Conservation (phyloP, 2,329 filamentous ascomycete species). For the Trichophyton rubrum region DNA sequence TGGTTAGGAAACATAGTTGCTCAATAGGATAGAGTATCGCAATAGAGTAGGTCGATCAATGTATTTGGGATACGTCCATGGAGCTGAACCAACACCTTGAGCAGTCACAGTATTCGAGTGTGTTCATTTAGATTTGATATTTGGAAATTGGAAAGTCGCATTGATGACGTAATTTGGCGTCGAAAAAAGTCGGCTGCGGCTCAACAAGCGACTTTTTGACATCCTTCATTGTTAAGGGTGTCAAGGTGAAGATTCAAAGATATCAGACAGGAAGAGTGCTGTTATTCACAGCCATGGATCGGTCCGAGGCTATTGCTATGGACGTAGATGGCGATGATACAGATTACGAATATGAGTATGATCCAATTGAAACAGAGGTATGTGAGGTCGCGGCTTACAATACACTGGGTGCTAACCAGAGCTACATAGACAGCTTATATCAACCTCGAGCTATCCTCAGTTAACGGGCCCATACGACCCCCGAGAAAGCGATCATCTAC, state of each 20-base stretch:
- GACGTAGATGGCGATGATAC: slow-evolving; percentile 22
- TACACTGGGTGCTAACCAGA: neutral
- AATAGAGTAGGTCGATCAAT: too few species aligned
- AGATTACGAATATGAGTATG: slow-evolving; percentile 52
- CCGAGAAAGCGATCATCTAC: slow-evolving; percentile 18
- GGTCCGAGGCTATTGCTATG: neutral
- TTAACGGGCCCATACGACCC: slow-evolving; percentile 27
- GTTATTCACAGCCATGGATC: neutral
- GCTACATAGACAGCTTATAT: slow-evolving; percentile 43
- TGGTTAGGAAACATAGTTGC: too few species aligned
- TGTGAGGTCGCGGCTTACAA: slow-evolving; percentile 5
- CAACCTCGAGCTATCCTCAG: slow-evolving; percentile 45
- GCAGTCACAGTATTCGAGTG: too few species aligned
- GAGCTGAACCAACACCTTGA: too few species aligned
- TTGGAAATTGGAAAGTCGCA: too few species aligned
- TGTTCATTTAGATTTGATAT: too few species aligned
- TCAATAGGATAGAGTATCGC: too few species aligned
- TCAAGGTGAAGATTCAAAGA: neutral
- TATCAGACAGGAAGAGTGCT: neutral
- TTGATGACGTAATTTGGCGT: too few species aligned
- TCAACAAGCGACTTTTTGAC: too few species aligned
- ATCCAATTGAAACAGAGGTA: slow-evolving; percentile 42
- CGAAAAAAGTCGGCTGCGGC: too few species aligned
- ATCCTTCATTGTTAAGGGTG: too few species aligned
- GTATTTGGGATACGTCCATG: too few species aligned